Conservation (phyloP, 148 eudicot genomes). For the Persicaria maculosa region DNA sequence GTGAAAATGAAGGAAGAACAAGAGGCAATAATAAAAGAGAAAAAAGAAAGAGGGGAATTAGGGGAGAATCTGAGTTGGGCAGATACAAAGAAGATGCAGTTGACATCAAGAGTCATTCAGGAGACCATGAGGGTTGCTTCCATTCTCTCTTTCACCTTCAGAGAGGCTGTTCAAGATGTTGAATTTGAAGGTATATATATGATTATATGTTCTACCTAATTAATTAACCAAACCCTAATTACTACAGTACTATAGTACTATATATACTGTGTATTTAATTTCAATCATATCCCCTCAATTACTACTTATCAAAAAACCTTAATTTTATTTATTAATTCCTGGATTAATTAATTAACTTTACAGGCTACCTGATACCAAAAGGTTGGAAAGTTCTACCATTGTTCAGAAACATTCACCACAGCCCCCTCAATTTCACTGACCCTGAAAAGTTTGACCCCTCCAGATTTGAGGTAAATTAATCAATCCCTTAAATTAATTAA, state of each 20-base stretch:
- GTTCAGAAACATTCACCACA: constrained; percentile 69
- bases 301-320: not conserved
- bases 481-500: not conserved
- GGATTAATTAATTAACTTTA: constrained; percentile 1
- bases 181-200: constrained; percentile 53
- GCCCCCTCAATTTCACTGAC: constrained; percentile 47
- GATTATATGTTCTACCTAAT: no score
- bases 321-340: not conserved
- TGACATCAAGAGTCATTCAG: constrained; percentile 72
- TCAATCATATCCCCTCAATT: not conserved
- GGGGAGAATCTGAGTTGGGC: constrained; percentile 38
- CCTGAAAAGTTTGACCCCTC: constrained; percentile 76
- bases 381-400: constrained; percentile 76
- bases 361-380: constrained; percentile 69
- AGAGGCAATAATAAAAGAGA: constrained; percentile 40
- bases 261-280: constrained; percentile 1
- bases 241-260: no score
- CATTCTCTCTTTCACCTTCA: constrained; percentile 81
- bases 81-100: constrained; percentile 70
- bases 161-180: constrained; percentile 99
- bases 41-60: constrained; percentile 24
- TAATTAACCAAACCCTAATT: no score
- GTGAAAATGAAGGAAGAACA: constrained; percentile 48
- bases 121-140: constrained; percentile 93
- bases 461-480: constrained; percentile 61